Evolutionary conservation across 305 asterid genomes (phyloP).

Genomic region (Solanum hybrid): DNA sequence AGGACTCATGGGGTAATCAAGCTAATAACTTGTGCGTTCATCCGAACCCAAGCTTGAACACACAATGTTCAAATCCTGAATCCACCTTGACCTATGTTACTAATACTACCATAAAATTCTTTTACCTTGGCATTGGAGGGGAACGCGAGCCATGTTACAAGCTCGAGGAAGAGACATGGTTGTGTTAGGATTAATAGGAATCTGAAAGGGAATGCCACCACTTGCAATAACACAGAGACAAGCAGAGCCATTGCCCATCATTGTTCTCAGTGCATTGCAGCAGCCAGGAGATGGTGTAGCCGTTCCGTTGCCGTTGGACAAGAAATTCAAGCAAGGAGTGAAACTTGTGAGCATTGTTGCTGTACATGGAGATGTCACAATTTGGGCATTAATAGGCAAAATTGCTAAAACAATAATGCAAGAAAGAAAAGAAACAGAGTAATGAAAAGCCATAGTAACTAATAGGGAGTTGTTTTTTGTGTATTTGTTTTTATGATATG

Average conservation of each 20-base stretch:
- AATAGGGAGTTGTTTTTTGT: neutral
- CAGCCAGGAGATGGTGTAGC: slow-evolving; percentile 43
- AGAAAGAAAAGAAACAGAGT: slow-evolving; percentile 12
- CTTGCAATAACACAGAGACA: slow-evolving; percentile 42
- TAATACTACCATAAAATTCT: neutral
- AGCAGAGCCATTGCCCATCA: slow-evolving; percentile 41
- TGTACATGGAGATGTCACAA: slow-evolving; percentile 41
- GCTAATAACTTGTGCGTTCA: neutral
- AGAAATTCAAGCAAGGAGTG: slow-evolving; percentile 57
- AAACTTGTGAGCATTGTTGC: slow-evolving; percentile 59
- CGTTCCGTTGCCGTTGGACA: slow-evolving; percentile 31
- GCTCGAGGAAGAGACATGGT: slow-evolving; percentile 68
- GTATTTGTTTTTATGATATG: neutral
- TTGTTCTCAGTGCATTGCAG: slow-evolving; percentile 41
- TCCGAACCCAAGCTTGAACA: neutral
- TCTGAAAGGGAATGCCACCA: slow-evolving; percentile 37
- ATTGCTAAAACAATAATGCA: neutral
- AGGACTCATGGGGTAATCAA: neutral
- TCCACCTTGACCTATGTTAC: neutral
- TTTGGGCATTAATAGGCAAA: neutral
- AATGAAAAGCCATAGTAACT: slow-evolving; percentile 22
- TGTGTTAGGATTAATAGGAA: slow-evolving; percentile 42
- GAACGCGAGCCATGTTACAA: slow-evolving; percentile 55
- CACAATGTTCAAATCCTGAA: neutral
- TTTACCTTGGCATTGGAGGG: slow-evolving; percentile 72